Conservation (phyloP, 169 alveolate species). For the Perkinsus olseni region DNA sequence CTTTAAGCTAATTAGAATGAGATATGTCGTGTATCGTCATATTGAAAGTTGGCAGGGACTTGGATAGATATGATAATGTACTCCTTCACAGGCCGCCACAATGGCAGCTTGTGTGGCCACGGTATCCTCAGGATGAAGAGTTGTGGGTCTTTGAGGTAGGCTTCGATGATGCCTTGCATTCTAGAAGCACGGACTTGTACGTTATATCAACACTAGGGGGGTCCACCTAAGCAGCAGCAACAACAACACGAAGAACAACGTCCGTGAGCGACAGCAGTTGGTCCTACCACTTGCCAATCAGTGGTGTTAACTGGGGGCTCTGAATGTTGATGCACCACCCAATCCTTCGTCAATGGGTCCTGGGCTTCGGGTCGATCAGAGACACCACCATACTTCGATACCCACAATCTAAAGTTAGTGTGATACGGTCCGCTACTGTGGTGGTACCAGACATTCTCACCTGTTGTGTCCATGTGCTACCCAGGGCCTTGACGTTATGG, state of each 20-base stretch:
- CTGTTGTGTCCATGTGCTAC: not conserved
- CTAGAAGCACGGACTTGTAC: not conserved
- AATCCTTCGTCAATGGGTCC: not conserved
- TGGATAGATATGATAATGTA: no score
- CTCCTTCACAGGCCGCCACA: no score
- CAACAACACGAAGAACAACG: not conserved
- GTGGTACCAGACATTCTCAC: no score
- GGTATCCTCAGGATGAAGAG: not conserved
- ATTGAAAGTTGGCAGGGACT: no score
- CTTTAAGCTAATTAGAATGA: no score
- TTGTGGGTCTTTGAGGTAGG: not conserved
- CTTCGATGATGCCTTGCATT: not conserved
- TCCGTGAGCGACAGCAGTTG: not conserved
- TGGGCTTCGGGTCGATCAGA: not conserved
- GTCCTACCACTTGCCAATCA: not conserved
- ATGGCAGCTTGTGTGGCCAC: no score
- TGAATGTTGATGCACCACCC: not conserved
- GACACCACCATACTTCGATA: not conserved
- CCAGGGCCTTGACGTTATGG: not conserved
- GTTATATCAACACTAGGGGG: not conserved
- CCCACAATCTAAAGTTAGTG: not conserved
- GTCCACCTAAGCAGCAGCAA: not conserved
- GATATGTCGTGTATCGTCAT: no score
- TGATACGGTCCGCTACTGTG: not conserved
- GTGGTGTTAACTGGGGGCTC: not conserved